Conservation (phyloP, 805 yeast genomes). For the Scheffersomyces coipomensis region DNA sequence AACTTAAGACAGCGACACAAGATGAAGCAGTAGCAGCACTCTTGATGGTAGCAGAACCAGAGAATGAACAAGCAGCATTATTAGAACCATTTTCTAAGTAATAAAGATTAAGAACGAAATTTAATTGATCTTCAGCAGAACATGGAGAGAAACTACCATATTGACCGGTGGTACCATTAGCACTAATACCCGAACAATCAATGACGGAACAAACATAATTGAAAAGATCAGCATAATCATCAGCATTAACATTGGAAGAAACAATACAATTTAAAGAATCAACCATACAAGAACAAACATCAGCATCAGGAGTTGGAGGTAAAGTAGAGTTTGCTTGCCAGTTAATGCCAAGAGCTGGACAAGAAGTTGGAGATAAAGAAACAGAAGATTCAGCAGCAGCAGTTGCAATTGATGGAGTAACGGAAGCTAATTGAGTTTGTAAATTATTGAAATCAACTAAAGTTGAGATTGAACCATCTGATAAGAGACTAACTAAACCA, state of each 20-base stretch:
- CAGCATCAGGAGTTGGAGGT: constrained; percentile 44
- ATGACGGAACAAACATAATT: constrained; percentile 28
- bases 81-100: constrained; percentile 26
- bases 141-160: constrained; percentile 45
- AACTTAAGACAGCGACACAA: constrained; percentile 55
- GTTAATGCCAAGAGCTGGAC: constrained; percentile 30
- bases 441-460: constrained; percentile 63
- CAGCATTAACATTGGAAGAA: constrained; percentile 20
- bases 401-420: constrained; percentile 32
- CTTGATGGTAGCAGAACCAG: constrained; percentile 40
- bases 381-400: constrained; percentile 18
- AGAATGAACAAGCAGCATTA: constrained; percentile 34
- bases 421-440: constrained; percentile 52
- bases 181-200: constrained; percentile 37
- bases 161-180: constrained; percentile 36
- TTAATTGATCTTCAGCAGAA: constrained; percentile 31
- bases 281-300: constrained; percentile 36
- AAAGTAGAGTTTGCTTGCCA: constrained; percentile 40
- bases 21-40: constrained; percentile 34
- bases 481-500: constrained; percentile 63
- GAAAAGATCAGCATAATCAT: constrained; percentile 35
- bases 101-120: constrained; percentile 39
- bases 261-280: constrained; percentile 36
- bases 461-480: constrained; percentile 51
- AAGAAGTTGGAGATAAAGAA: constrained; percentile 29